These are phyloP conservation scores for Hypoxylon crocopeplum DNA, from an alignment of 495 filamentous ascomycete species.

Conservation along the genomic window DNA sequence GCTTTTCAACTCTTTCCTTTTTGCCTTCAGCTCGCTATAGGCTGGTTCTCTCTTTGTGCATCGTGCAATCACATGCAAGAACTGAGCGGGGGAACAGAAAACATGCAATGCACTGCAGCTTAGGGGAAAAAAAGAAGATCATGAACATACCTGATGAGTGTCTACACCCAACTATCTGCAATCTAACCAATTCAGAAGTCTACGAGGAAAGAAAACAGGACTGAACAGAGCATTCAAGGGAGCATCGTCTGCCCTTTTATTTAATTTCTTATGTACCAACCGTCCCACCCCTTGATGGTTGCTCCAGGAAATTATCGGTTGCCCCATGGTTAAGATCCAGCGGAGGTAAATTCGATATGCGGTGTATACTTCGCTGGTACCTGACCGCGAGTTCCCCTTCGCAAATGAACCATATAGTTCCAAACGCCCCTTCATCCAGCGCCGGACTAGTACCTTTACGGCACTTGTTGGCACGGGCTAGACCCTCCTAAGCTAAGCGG, in stretches of 20 bases:
- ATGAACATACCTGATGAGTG: constrained; percentile 26
- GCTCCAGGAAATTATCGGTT: constrained; percentile 33
- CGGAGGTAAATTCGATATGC: constrained; percentile 34
- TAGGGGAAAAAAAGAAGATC: constrained; percentile 23
- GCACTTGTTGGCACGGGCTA: constrained; percentile 29
- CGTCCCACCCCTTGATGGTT: constrained; percentile 11
- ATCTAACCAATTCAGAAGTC: constrained; percentile 10
- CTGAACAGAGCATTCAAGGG: constrained; percentile 1
- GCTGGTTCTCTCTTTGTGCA: not conserved
- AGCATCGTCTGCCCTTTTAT: constrained; percentile 31
- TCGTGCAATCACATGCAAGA: constrained; percentile 32
- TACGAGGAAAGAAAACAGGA: constrained; percentile 11
- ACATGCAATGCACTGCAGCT: constrained; percentile 18
- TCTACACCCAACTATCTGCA: constrained; percentile 7
- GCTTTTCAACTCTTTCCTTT: too few species aligned
- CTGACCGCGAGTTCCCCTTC: constrained; percentile 18
- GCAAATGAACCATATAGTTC: too few species aligned
- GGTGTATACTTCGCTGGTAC: constrained; percentile 32
- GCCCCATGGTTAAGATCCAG: constrained; percentile 29
- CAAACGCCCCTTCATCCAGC: constrained; percentile 17
- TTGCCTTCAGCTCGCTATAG: too few species aligned
- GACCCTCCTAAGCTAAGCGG: constrained; percentile 22
- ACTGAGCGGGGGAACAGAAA: constrained; percentile 16
- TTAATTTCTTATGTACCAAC: constrained; percentile 17
- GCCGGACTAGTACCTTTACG: constrained; percentile 25